Conservation (phyloP, 306 rosid species). For the Adenanthera pavonina region DNA sequence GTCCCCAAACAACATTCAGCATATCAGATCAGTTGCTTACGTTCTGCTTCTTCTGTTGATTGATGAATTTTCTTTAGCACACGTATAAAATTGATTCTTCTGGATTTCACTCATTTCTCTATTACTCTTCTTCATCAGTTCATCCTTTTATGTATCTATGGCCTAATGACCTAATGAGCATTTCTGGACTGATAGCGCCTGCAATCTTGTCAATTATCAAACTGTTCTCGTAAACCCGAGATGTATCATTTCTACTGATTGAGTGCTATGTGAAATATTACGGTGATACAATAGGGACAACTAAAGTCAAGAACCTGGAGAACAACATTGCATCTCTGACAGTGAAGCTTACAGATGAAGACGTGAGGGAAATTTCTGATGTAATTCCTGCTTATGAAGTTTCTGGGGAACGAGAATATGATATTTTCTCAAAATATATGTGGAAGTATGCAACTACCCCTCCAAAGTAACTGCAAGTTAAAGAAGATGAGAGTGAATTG, state of each 20-base stretch:
- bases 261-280: conserved; percentile 30
- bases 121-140: not conserved
- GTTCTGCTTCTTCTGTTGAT: not conserved
- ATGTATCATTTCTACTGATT: conserved; percentile 14
- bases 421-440: conserved; percentile 13
- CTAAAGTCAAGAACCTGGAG: conserved; percentile 63
- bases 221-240: conserved; percentile 3
- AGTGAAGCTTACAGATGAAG: conserved; percentile 62
- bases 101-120: not conserved
- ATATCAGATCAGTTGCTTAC: too few species aligned
- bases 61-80: conserved; percentile 9
- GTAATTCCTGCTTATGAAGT: conserved; percentile 62
- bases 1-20: not conserved
- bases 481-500: not conserved
- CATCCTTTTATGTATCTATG: not conserved
- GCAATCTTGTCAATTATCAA: conserved; percentile 11
- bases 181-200: conserved; percentile 16
- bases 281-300: conserved; percentile 58
- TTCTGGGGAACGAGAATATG: conserved; percentile 55
- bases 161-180: not conserved
- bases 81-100: not conserved
- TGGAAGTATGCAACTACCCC: conserved; percentile 72
- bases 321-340: conserved; percentile 63
- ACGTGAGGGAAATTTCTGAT: conserved; percentile 64
- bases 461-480: conserved; percentile 37